A percentile compares a stretch with the other conserved stretches of the same genome.
Evolutionary conservation across 805 yeast genomes (phyloP).

Genomic region (Citeromyces matritensis): DNA sequence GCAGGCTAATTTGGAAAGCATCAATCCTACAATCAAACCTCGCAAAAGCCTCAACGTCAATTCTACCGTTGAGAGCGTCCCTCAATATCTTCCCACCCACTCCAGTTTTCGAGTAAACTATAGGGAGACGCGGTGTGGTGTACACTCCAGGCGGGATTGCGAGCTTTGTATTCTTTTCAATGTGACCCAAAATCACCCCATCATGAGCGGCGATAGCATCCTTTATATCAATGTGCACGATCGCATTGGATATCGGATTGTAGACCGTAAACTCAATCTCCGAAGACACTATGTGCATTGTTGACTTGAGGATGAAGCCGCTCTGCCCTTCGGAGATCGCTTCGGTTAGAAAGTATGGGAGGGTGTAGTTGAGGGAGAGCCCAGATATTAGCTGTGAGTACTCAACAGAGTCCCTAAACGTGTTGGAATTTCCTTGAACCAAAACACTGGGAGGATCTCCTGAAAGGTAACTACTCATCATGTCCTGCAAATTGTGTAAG

Average conservation of each 20-base stretch:
- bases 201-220: constrained; percentile 33
- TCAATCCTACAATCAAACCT: constrained; percentile 22
- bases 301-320: constrained; percentile 31
- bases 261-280: constrained; percentile 36
- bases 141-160: constrained; percentile 36
- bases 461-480: constrained; percentile 22
- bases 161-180: constrained; percentile 23
- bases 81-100: constrained; percentile 32
- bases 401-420: constrained; percentile 8
- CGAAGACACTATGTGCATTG: constrained; percentile 38
- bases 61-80: constrained; percentile 32
- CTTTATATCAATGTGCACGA: constrained; percentile 21
- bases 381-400: constrained; percentile 11
- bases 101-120: constrained; percentile 24
- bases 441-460: constrained; percentile 17
- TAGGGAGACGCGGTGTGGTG: constrained; percentile 32
- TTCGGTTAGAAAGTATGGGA: constrained; percentile 10
- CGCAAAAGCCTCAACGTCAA: constrained; percentile 30
- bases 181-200: constrained; percentile 27
- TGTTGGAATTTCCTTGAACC: constrained; percentile 12
- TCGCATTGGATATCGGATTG: constrained; percentile 38
- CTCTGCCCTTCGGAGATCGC: constrained; percentile 3
- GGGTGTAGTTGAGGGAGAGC: constrained; percentile 11
- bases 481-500: constrained; percentile 12
- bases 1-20: constrained; percentile 21